Evolutionary conservation across 441 rosid species (phyloP).

Genomic region (Adansonia gregorii): DNA sequence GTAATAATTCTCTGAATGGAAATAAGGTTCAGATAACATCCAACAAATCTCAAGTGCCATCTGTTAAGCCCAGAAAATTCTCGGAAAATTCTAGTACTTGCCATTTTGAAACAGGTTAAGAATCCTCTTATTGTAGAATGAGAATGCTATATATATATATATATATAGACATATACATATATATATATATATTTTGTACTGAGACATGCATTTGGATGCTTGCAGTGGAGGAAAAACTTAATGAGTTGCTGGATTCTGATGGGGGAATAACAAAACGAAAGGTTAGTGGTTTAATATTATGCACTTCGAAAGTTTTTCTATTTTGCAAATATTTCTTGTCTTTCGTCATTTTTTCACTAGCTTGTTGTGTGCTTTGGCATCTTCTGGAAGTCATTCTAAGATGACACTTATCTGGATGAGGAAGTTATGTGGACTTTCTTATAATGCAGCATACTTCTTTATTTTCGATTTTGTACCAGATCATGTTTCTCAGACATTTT

Average conservation of each 20-base stretch:
- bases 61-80: slow-evolving; percentile 61
- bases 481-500: slow-evolving; percentile 12
- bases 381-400: slow-evolving; percentile 7
- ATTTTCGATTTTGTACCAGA: neutral
- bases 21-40: slow-evolving; percentile 59
- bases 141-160: neutral
- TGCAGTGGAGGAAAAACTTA: slow-evolving; percentile 96
- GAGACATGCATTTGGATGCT: slow-evolving; percentile 28
- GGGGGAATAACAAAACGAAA: slow-evolving; percentile 96
- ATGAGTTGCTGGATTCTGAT: slow-evolving; percentile 87
- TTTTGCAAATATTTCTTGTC: neutral
- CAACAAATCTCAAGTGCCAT: slow-evolving; percentile 53
- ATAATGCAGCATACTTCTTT: slow-evolving; percentile 11
- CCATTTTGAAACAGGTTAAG: slow-evolving; percentile 78
- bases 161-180: too few relatives aligned
- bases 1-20: slow-evolving; percentile 42
- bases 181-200: slow-evolving; percentile 13
- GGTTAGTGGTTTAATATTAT: slow-evolving; percentile 49
- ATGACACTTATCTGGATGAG: slow-evolving; percentile 16
- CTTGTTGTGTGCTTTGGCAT: slow-evolving; percentile 1
- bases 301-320: slow-evolving; percentile 11
- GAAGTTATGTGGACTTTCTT: slow-evolving; percentile 10
- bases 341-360: slow-evolving; percentile 18
- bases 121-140: slow-evolving; percentile 24
- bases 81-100: slow-evolving; percentile 63